A percentile compares a stretch with the other conserved stretches of the same genome.
Evolutionary conservation across 2,329 filamentous ascomycete genomes (phyloP).

Genomic region (Ophiocordyceps unilateralis): DNA sequence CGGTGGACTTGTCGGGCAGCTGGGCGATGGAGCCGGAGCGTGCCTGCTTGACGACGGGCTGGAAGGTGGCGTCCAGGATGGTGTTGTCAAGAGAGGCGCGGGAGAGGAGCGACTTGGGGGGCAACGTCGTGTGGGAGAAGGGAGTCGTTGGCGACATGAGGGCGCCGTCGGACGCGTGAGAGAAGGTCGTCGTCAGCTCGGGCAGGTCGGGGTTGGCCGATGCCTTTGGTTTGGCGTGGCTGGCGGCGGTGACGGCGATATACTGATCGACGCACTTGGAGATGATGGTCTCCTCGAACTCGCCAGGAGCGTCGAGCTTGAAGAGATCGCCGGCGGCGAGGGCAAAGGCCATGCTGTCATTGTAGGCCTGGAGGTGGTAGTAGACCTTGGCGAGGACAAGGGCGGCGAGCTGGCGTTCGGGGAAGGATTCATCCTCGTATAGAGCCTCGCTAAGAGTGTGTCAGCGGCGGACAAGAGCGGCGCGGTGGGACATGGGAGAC

Average conservation of each 20-base stretch:
- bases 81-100: conserved; percentile 53
- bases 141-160: conserved; percentile 81
- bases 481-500: neutral
- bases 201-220: conserved; percentile 33
- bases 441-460: conserved; percentile 59
- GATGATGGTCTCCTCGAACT: conserved; percentile 98
- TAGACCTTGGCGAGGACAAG: conserved; percentile 95
- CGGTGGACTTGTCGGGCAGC: conserved; percentile 50
- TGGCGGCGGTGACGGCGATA: conserved; percentile 52
- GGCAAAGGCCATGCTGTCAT: conserved; percentile 97
- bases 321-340: conserved; percentile 89
- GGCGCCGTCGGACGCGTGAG: conserved; percentile 48
- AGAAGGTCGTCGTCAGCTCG: conserved; percentile 69
- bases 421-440: conserved; percentile 91
- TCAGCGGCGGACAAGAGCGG: neutral
- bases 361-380: conserved; percentile 96
- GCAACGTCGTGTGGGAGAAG: conserved; percentile 84
- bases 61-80: conserved; percentile 40
- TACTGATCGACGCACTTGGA: conserved; percentile 97
- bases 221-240: conserved; percentile 26
- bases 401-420: conserved; percentile 83
- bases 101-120: conserved; percentile 89
- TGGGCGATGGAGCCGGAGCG: conserved; percentile 46
- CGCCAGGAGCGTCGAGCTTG: conserved; percentile 74
- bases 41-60: conserved; percentile 33